A percentile compares a stretch with the other conserved stretches of the same genome.
Evolutionary conservation across 352 stramenopile genomes (phyloP).

Genomic region (Globisporangium cylindrosporum): DNA sequence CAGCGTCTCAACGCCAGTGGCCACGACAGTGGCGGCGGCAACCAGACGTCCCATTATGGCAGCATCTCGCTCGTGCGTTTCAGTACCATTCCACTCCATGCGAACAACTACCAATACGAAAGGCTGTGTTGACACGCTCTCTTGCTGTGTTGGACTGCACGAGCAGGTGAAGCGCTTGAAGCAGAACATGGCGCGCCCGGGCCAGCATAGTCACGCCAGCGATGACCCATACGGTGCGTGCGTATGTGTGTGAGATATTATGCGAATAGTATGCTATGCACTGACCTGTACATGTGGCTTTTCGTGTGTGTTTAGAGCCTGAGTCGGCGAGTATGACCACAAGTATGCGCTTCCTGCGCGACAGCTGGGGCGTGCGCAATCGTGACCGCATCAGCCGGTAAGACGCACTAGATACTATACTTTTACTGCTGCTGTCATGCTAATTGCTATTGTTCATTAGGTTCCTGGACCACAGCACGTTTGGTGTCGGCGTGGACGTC

Average conservation of each 20-base stretch:
- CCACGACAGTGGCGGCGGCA: background rate
- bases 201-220: constrained; percentile 1
- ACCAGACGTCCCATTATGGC: constrained; percentile 23
- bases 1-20: constrained; percentile 4
- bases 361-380: constrained; percentile 24
- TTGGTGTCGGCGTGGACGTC: constrained; percentile 63
- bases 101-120: too few relatives aligned
- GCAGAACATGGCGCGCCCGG: constrained; percentile 12
- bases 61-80: constrained; percentile 35
- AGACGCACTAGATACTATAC: background rate
- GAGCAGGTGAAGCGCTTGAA: constrained; percentile 24
- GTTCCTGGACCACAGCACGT: constrained; percentile 75
- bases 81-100: background rate
- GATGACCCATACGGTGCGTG: constrained; percentile 7
- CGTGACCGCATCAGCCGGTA: constrained; percentile 47
- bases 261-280: background rate
- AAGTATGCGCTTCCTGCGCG: constrained; percentile 27
- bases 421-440: background rate
- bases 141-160: background rate
- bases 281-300: background rate
- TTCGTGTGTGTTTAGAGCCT: constrained; percentile 20
- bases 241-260: background rate
- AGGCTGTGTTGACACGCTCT: background rate
- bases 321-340: constrained; percentile 28
- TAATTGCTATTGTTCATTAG: constrained; percentile 22